Conservation (phyloP, 768 basidiomycete genomes). For the Amanita thiersii region DNA sequence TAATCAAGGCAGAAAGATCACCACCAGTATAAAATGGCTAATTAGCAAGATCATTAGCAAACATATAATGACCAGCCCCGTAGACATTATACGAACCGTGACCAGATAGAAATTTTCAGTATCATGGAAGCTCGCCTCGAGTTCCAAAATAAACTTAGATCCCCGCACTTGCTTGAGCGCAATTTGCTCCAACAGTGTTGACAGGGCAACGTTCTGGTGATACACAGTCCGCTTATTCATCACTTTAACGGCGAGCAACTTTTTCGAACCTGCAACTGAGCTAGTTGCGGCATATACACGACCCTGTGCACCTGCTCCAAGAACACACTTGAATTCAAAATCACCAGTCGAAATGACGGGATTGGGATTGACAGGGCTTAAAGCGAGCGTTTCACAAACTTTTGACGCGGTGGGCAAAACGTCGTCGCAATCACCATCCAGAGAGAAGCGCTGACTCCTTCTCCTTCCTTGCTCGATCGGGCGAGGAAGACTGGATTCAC, state of each 20-base stretch:
- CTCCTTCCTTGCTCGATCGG: not conserved
- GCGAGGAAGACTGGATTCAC: not conserved
- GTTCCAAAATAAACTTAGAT: constrained; percentile 10
- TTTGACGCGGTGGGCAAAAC: not conserved
- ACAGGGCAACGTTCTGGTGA: not conserved
- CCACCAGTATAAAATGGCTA: constrained; percentile 12
- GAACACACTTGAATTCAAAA: constrained; percentile 2
- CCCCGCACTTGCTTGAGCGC: constrained; percentile 7
- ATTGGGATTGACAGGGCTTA: not conserved
- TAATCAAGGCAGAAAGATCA: constrained; percentile 9
- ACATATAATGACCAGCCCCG: not conserved
- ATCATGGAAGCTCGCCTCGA: constrained; percentile 13
- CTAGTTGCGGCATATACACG: constrained; percentile 10
- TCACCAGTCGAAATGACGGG: constrained; percentile 3
- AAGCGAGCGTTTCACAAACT: not conserved
- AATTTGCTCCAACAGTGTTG: constrained; percentile 10
- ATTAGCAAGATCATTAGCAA: not conserved
- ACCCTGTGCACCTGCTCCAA: constrained; percentile 13
- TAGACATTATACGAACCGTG: constrained; percentile 9
- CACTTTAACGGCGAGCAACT: constrained; percentile 11
- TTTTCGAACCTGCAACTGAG: not conserved
- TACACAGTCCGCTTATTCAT: constrained; percentile 4
- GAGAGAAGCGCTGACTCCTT: constrained; percentile 4
- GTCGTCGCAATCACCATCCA: not conserved
- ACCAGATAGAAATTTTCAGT: constrained; percentile 11